A percentile compares a stretch with the other conserved stretches of the same genome.
phyloP scores from a whole-genome alignment of 2,329 filamentous ascomycete species.

The Ceratocystis albifundus region DNA sequence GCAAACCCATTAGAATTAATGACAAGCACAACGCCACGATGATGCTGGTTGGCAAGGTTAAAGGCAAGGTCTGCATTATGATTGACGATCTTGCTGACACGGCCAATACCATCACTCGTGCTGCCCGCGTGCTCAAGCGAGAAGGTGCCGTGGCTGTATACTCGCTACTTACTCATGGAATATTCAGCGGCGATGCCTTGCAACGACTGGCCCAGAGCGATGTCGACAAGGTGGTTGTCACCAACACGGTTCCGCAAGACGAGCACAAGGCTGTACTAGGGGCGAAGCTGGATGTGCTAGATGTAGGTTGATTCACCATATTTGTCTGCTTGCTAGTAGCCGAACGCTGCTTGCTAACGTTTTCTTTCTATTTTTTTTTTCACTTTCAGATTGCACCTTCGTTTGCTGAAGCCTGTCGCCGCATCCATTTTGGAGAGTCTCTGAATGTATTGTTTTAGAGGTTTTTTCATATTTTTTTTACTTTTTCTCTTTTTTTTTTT shows the following conservation, averaged over 20 bases:
- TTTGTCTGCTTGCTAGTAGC: constrained; percentile 10
- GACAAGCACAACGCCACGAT: constrained; percentile 87
- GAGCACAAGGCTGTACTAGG: constrained; percentile 64
- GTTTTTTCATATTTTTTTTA: too few relatives aligned
- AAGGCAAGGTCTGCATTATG: constrained; percentile 70
- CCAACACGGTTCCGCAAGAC: constrained; percentile 84
- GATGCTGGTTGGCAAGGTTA: constrained; percentile 86
- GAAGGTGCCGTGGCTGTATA: constrained; percentile 87
- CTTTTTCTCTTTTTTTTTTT: too few relatives aligned
- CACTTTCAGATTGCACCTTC: constrained; percentile 56
- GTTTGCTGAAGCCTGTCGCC: constrained; percentile 88
- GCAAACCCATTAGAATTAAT: constrained; percentile 73
- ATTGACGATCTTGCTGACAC: constrained; percentile 94
- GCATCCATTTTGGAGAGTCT: constrained; percentile 94
- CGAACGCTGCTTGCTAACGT: not conserved
- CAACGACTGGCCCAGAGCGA: constrained; percentile 86
- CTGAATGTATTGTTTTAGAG: constrained; percentile 74
- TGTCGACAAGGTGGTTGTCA: constrained; percentile 87
- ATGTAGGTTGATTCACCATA: constrained; percentile 33
- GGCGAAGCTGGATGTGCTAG: constrained; percentile 81
- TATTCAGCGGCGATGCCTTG: constrained; percentile 90
- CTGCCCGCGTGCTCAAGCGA: constrained; percentile 91
- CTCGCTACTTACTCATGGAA: constrained; percentile 86
- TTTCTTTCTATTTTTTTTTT: not conserved
- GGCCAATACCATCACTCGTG: constrained; percentile 90